Conservation (phyloP, 208 protist species). For the Leishmania tropica region DNA sequence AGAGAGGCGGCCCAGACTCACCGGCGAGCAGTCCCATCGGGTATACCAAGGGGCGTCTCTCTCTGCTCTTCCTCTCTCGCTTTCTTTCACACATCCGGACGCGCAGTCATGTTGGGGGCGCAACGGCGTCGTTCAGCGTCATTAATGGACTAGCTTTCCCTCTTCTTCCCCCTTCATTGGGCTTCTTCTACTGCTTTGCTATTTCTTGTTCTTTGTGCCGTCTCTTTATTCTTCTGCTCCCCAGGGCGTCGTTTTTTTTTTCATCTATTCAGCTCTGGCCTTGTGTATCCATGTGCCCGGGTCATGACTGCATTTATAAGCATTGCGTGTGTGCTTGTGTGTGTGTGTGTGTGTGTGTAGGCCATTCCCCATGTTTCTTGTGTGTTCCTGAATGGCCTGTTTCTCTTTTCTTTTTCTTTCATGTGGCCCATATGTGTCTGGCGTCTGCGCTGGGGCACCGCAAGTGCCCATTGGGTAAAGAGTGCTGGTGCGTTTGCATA, state of each 20-base stretch:
- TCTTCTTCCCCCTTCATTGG: background rate
- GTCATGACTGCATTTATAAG: background rate
- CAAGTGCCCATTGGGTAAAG: background rate
- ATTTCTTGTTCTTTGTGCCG: background rate
- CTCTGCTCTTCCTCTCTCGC: background rate
- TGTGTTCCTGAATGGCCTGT: constrained; percentile 7
- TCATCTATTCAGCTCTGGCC: background rate
- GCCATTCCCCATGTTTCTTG: background rate
- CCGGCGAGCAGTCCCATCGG: no score
- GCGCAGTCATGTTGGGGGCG: background rate
- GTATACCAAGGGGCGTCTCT: background rate
- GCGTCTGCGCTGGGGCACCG: background rate
- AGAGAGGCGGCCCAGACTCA: background rate
- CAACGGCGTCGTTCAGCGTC: background rate
- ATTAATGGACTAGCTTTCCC: background rate
- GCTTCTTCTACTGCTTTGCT: background rate
- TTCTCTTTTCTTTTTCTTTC: constrained; percentile 18
- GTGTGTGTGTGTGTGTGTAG: background rate
- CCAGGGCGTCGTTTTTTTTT: no score
- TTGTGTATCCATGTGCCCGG: background rate
- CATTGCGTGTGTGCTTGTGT: background rate
- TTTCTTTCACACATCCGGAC: background rate
- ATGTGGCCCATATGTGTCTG: background rate
- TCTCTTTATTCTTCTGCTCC: background rate
- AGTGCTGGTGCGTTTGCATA: background rate